Evolutionary conservation across 495 filamentous ascomycete genomes (phyloP), one percentile per base, ranked within the genome.

Genomic region (Xylaria castorea): DNA sequence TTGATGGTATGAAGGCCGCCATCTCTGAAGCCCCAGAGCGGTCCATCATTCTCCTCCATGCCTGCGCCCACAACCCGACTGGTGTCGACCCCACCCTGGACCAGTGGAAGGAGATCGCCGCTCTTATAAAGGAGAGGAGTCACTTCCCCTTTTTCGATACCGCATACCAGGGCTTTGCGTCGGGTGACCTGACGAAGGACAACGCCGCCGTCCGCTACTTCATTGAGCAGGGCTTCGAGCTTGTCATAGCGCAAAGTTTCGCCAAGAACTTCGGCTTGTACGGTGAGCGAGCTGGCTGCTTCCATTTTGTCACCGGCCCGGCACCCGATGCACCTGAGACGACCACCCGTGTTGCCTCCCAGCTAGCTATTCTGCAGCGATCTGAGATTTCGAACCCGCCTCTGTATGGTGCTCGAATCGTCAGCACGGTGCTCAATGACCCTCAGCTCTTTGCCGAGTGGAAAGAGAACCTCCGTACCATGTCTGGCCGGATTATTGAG

Each of bases 211-310:
- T 99, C 76, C 92, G 93, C 48, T 92, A 97, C 85, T 99, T 99
- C 79, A 86, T 98, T 78, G 90, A 94, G 76, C 90, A 97, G 80
- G 97, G 96, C 57, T 98, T 98, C 85, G 96, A 99, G 87, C 88
- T 98, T 42, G 92, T 94, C 77, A 89, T 98, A 68, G 97, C 96
- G 6, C 95, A 99, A 86, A 95, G 92, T 30, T 99, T 97, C 81
- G 95, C 96, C 73, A 99, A 99, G 88, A 99, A 99, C 88, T 97
- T 99, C 78, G 96, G 96, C 72, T 88, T 99, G 27, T 99, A 99
- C 81, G 95, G 95, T 73, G 92, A 99, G 87, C 93, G 96, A 74
- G 94, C 94, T 5, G 96, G 96, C 44, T 95, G 93, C 77, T 99
- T 98, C 91, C 96, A 99, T 81, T 96, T 94, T 78, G 91, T 99